Conservation (phyloP, 2,329 filamentous ascomycete genomes). For the Pyrenophora teres region DNA sequence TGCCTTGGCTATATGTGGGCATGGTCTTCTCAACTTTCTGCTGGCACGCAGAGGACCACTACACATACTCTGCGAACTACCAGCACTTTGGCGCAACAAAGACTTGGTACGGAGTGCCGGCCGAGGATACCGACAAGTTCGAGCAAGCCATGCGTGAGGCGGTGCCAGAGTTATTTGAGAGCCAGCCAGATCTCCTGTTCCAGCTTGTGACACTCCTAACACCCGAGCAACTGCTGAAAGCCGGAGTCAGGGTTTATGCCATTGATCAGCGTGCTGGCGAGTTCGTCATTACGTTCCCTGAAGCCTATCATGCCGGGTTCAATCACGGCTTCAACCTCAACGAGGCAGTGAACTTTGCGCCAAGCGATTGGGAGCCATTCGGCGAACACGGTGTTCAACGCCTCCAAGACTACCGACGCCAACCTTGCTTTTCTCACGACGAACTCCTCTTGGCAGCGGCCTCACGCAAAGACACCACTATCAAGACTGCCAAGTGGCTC, state of each 20-base stretch:
- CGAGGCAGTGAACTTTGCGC: constrained; percentile 97
- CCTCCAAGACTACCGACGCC: constrained; percentile 82
- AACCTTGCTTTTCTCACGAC: constrained; percentile 97
- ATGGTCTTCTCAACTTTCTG: constrained; percentile 99
- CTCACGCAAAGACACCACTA: constrained; percentile 72
- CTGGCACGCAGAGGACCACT: constrained; percentile 99
- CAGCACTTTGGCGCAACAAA: constrained; percentile 98
- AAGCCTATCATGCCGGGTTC: constrained; percentile 96
- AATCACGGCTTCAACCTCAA: constrained; percentile 99
- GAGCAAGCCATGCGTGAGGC: constrained; percentile 94
- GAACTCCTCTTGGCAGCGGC: constrained; percentile 91
- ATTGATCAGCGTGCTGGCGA: constrained; percentile 96
- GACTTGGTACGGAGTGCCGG: constrained; percentile 98
- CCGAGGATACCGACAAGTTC: constrained; percentile 90
- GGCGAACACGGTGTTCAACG: constrained; percentile 85
- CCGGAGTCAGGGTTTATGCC: constrained; percentile 89
- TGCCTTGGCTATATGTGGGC: constrained; percentile 97
- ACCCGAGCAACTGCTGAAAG: constrained; percentile 89
- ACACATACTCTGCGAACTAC: constrained; percentile 96
- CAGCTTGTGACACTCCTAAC: constrained; percentile 96
- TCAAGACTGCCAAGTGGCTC: constrained; percentile 94
- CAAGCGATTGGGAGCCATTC: constrained; percentile 91
- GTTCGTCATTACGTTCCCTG: constrained; percentile 94
- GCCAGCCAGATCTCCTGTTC: constrained; percentile 93
- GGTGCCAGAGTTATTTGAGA: constrained; percentile 94